These are phyloP conservation scores for Nissolia schottii DNA, from an alignment of 306 rosid genomes.

Conservation along the genomic window DNA sequence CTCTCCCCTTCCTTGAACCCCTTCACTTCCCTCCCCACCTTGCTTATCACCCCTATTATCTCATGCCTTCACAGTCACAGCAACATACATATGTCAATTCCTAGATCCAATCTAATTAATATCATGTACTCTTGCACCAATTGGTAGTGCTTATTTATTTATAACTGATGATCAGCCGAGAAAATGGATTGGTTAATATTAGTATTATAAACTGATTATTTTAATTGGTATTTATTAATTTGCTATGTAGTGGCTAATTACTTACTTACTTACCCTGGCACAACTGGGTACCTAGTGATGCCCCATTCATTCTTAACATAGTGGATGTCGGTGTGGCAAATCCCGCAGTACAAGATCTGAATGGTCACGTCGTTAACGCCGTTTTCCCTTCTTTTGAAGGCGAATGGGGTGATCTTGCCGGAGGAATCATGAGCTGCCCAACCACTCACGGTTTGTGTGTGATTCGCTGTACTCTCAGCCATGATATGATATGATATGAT, in stretches of 20 bases:
- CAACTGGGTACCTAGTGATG: conserved; percentile 68
- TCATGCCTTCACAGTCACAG: conserved; percentile 48
- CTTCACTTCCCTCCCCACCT: conserved; percentile 61
- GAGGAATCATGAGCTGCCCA: conserved; percentile 90
- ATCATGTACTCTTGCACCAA: too few species aligned
- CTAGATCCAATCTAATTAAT: too few species aligned
- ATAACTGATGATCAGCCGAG: too few species aligned
- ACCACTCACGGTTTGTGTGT: conserved; percentile 63
- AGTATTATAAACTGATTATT: too few species aligned
- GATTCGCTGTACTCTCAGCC: conserved; percentile 65
- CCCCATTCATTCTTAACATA: conserved; percentile 64
- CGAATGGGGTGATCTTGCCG: conserved; percentile 54
- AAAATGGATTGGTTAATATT: too few species aligned
- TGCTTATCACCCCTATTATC: conserved; percentile 53
- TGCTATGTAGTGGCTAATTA: too few species aligned
- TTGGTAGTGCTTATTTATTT: too few species aligned
- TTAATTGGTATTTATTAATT: too few species aligned
- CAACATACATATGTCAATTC: too few species aligned
- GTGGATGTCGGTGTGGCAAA: conserved; percentile 81
- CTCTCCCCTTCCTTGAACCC: conserved; percentile 58
- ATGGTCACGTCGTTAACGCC: conserved; percentile 63
- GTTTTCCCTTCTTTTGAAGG: conserved; percentile 66
- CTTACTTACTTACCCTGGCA: conserved; percentile 50
- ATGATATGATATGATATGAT: conserved; percentile 21
- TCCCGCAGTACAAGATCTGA: conserved; percentile 57